Conservation (phyloP, 345 rosid species). For the Kandelia obovata region DNA sequence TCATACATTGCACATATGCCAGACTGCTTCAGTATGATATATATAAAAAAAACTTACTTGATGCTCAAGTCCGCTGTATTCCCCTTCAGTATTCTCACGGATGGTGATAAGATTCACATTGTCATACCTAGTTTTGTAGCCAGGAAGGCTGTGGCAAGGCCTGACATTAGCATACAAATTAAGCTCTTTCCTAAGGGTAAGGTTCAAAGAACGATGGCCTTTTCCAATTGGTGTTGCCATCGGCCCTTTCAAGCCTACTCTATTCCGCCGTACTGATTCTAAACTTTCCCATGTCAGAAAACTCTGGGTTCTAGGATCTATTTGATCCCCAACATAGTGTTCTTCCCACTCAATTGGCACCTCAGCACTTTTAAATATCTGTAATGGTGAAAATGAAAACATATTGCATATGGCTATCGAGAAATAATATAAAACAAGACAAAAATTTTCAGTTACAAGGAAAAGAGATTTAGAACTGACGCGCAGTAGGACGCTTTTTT, state of each 20-base stretch:
- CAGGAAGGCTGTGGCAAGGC: constrained; percentile 98
- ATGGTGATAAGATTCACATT: constrained; percentile 89
- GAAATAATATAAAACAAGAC: not conserved
- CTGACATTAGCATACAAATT: constrained; percentile 94
- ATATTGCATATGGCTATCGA: not conserved
- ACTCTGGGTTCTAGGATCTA: constrained; percentile 97
- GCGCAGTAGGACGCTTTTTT: too few relatives aligned
- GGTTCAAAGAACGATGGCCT: constrained; percentile 95
- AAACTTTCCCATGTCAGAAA: constrained; percentile 97
- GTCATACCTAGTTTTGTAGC: constrained; percentile 91
- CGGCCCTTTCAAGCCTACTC: constrained; percentile 96
- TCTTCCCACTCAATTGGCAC: constrained; percentile 98
- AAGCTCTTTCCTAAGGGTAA: constrained; percentile 92
- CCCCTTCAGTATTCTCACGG: constrained; percentile 98
- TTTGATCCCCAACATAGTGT: constrained; percentile 70
- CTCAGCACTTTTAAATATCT: constrained; percentile 75
- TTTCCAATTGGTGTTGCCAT: constrained; percentile 99
- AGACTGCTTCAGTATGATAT: constrained; percentile 1
- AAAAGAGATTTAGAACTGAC: too few relatives aligned
- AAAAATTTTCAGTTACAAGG: not conserved
- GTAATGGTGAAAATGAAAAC: constrained; percentile 5
- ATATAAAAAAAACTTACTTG: constrained; percentile 52
- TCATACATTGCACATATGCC: not conserved
- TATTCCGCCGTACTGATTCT: constrained; percentile 80
- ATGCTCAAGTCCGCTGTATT: constrained; percentile 98